These are phyloP conservation scores for Sporobolomyces roseus DNA, from an alignment of 768 basidiomycete species.

Conservation along the genomic window DNA sequence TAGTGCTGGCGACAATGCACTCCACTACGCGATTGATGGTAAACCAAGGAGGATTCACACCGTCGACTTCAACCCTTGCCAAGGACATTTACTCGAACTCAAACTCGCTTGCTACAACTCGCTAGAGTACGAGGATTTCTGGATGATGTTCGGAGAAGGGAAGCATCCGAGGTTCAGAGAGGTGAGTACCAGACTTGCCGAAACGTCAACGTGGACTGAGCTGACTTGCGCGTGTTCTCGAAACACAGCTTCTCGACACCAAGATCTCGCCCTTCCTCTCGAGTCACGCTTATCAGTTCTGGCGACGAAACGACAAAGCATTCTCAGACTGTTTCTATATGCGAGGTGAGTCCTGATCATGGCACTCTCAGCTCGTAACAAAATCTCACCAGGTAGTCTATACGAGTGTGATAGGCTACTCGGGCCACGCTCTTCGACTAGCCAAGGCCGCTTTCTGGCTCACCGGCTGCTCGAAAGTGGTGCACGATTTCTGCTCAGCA, in stretches of 20 bases:
- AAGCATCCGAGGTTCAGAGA: conserved; percentile 59
- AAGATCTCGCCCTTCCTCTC: conserved; percentile 66
- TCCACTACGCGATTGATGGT: conserved; percentile 71
- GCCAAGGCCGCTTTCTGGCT: conserved; percentile 59
- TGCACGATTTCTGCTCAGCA: conserved; percentile 58
- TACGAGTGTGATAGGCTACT: conserved; percentile 16
- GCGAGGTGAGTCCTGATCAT: conserved; percentile 51
- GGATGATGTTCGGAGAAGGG: conserved; percentile 61
- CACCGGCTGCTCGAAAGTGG: conserved; percentile 60
- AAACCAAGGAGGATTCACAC: conserved; percentile 57
- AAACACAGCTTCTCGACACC: conserved; percentile 57
- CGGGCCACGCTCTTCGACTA: conserved; percentile 56
- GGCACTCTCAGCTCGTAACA: no score
- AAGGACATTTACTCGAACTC: conserved; percentile 64
- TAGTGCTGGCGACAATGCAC: conserved; percentile 71
- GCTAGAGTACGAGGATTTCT: conserved; percentile 63
- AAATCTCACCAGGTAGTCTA: neutral
- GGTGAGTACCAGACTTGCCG: no score
- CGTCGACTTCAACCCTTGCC: conserved; percentile 69
- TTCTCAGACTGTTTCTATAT: conserved; percentile 61
- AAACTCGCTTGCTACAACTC: conserved; percentile 64
- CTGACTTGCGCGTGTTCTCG: conserved; percentile 50
- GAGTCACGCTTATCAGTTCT: conserved; percentile 70
- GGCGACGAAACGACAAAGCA: conserved; percentile 60
- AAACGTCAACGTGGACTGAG: neutral